Conservation (phyloP, 768 basidiomycete species). For the Tylopilus cervinicoccineus region DNA sequence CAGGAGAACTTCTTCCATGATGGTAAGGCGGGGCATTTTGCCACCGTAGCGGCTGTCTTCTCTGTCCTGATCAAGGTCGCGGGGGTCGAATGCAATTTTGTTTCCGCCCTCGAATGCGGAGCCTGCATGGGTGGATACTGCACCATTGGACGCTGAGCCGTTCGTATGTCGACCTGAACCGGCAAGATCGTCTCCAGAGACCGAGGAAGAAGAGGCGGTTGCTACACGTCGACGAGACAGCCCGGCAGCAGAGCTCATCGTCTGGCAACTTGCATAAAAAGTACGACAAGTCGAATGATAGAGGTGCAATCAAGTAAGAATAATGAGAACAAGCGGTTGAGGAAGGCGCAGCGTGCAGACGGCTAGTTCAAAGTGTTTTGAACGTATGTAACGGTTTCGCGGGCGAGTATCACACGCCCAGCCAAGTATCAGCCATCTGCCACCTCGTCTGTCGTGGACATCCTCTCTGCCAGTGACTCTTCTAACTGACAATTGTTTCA, state of each 20-base stretch:
- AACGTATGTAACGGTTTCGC: constrained; percentile 10
- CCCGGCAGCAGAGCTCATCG: constrained; percentile 50
- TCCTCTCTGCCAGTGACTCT: background rate
- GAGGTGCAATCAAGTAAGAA: constrained; percentile 1
- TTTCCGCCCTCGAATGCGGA: constrained; percentile 82
- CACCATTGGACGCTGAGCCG: constrained; percentile 28
- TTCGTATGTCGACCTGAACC: constrained; percentile 27
- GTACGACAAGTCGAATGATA: constrained; percentile 1
- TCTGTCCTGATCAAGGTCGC: constrained; percentile 74
- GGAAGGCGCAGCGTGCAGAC: constrained; percentile 2
- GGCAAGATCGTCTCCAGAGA: constrained; percentile 37
- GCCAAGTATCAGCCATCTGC: background rate
- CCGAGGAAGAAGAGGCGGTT: constrained; percentile 36
- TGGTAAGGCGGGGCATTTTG: constrained; percentile 78
- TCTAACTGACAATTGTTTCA: background rate
- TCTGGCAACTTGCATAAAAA: constrained; percentile 21
- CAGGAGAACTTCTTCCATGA: constrained; percentile 96
- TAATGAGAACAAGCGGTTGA: constrained; percentile 2
- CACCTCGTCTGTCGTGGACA: background rate
- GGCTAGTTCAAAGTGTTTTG: constrained; percentile 6
- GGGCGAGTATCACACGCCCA: constrained; percentile 14
- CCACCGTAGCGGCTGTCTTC: constrained; percentile 64
- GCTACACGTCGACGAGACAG: constrained; percentile 58
- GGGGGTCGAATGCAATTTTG: constrained; percentile 90
- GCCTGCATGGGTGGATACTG: constrained; percentile 58